Conservation (phyloP, 768 basidiomycete genomes). For the Lentinula lateritia region DNA sequence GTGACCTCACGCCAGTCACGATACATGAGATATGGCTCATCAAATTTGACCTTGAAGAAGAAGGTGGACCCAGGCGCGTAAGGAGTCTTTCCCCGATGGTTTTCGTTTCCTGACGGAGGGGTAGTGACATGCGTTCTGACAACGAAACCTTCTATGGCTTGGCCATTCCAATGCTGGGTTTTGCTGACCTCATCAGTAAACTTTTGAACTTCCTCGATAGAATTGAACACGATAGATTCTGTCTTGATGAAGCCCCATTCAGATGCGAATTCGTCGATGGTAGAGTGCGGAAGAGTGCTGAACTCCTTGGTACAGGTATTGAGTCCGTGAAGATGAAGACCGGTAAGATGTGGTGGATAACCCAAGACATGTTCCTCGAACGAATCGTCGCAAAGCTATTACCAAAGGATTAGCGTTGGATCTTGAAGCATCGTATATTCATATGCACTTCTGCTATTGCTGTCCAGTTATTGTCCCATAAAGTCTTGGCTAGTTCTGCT, state of each 20-base stretch:
- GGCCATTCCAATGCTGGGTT: slow-evolving; percentile 75
- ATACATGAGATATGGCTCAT: slow-evolving; percentile 98
- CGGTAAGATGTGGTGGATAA: slow-evolving; percentile 77
- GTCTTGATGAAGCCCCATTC: slow-evolving; percentile 94
- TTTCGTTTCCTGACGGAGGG: slow-evolving; percentile 24
- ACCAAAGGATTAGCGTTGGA: not conserved
- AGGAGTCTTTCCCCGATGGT: slow-evolving; percentile 30
- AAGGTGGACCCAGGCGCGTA: slow-evolving; percentile 80
- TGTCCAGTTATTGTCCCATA: slow-evolving; percentile 85
- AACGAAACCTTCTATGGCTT: slow-evolving; percentile 91
- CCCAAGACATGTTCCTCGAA: slow-evolving; percentile 96
- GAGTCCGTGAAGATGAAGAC: slow-evolving; percentile 90
- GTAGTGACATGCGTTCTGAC: slow-evolving; percentile 67
- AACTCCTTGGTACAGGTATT: slow-evolving; percentile 68
- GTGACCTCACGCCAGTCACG: slow-evolving; percentile 97
- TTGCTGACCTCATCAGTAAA: slow-evolving; percentile 69
- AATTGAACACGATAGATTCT: slow-evolving; percentile 45
- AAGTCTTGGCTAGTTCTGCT: slow-evolving; percentile 61
- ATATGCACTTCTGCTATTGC: slow-evolving; percentile 81
- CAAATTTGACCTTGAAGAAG: slow-evolving; percentile 99
- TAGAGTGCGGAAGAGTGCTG: slow-evolving; percentile 57
- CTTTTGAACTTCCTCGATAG: slow-evolving; percentile 58
- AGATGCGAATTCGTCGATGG: slow-evolving; percentile 74
- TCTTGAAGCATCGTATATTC: not conserved
- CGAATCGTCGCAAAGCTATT: slow-evolving; percentile 92